Base-by-base conservation (phyloP, 2,329 filamentous ascomycete species). In the Pestalotiopsis sp. region DNA sequence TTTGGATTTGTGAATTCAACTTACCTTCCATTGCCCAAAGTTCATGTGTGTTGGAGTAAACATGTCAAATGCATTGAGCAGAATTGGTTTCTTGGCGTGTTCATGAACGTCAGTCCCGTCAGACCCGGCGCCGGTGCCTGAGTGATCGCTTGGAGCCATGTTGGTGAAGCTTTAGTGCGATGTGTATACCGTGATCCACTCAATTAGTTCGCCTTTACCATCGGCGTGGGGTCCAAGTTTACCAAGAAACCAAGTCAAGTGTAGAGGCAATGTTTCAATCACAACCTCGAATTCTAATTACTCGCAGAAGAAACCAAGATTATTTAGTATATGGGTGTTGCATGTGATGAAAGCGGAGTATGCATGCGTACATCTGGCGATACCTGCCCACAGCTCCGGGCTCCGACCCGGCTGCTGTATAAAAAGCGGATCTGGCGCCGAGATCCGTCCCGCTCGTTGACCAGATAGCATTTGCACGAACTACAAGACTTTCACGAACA, bases 11-110 rank as follows among this genome's bases (percentile, higher is more conserved):
- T 63, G 35, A 3, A 13, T 44, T 3, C 20, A 9, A 22, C 9
- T 69, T 66, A 86, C 86, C 80, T 89, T 91, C 89, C 89, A 91
- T 78, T 91, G 89, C 0, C 89, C 89, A 1, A 88, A 88, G 0
- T 86, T 88, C 55, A 91, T 74, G 73, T 91, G 89, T 2, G 88
- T 88, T 3, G 90, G 83, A 0, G 88, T 90, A 3, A 83, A 88
- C 88, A 90, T 90, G 69, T 90, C 88, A 70, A 91, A 90, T 2
- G 88, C 88, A 78, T 90, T 91, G 62, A 90, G 79, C 4, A 90
- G 73, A 11, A 90, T 89, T 38, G 85, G 81, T 71, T 86, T 87
- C 73, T 83, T 85, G 20, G n/a, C 13, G n/a, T 65, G 35, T 4
- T 24, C 63, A 9, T 26, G 30, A n/a, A n/a, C n/a, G n/a, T n/a